Evolutionary conservation across 768 basidiomycete species (phyloP), one percentile per base, ranked within the genome.

Genomic region (Infundibulicybe gibba): DNA sequence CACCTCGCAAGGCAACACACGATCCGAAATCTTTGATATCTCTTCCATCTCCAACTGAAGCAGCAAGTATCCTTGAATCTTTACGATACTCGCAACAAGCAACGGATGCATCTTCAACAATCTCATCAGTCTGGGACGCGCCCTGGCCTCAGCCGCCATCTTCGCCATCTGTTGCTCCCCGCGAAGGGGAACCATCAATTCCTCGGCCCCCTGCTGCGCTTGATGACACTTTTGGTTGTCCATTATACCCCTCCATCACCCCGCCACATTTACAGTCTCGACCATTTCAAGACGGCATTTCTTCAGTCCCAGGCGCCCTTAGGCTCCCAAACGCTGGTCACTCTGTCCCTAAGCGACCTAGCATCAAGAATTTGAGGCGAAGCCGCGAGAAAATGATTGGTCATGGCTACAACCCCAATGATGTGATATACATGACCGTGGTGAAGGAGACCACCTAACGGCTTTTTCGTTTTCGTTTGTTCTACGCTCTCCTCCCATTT

Each of bases 361-460:
- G 61, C 43, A 43, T 68, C 30, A 61, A 49, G 14, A 61, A 56
- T 33, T 39, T 14, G 35, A n/a, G 71, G 44, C 58, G 60, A 21
- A 63, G 62, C 32, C 48, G 51, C 37, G 65, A 66, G 41, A 55
- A 59, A 19, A 8, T 25, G 14, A 31, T 58, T 21, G 50, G 52
- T 16, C 47, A 56, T 19, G 54, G 34, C 25, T 48, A 48, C 37
- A 9, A 45, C 3, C 49, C 61, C n/a, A 43, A 44, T n/a, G 68
- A 72, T 52, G 59, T 63, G 45, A 64, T 78, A 35, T 68, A 68
- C 53, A 71, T 76, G 71, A 69, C 71, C 1, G 66, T 74, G 34
- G 66, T 72, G 21, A 68, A 66, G 44, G 75, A 76, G 49, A 67
- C 64, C 10, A 60, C 57, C 30, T 70, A 54, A 53, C 39, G 43